phyloP scores from a whole-genome alignment of 371 early-diverging fungal species.

The Mortierella sp. region DNA sequence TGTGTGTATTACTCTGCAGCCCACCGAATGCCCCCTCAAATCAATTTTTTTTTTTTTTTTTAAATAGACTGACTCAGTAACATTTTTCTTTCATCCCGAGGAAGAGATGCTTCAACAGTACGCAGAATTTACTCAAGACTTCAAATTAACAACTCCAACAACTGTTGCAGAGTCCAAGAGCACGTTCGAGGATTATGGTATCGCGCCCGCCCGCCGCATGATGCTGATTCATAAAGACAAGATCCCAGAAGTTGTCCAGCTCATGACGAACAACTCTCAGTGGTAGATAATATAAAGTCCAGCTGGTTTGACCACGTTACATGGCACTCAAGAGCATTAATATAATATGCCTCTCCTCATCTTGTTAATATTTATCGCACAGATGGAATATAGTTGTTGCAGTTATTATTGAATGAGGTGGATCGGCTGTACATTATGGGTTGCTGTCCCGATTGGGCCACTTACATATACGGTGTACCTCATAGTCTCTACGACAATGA shows the following conservation, averaged over 20 bases:
- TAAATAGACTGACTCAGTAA: constrained; percentile 53
- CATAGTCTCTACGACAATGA: no score
- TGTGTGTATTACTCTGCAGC: not conserved
- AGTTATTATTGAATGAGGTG: no score
- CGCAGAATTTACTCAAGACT: constrained; percentile 73
- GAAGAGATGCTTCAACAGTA: constrained; percentile 89
- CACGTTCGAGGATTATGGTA: constrained; percentile 88
- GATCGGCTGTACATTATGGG: no score
- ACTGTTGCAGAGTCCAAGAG: constrained; percentile 82
- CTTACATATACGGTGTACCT: no score
- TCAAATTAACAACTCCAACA: constrained; percentile 67
- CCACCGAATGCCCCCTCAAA: no score
- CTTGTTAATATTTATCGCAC: no score
- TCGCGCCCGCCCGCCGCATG: constrained; percentile 82
- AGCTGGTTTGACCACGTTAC: not conserved
- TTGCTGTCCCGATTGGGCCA: no score
- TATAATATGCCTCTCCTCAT: no score
- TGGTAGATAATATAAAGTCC: constrained; percentile 17
- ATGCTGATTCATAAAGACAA: constrained; percentile 78
- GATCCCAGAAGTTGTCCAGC: constrained; percentile 66
- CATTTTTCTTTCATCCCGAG: constrained; percentile 90
- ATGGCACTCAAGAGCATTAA: no score
- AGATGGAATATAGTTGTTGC: no score
- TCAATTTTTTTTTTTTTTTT: not conserved
- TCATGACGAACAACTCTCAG: constrained; percentile 50